A percentile compares a stretch with the other conserved stretches of the same genome.
These are phyloP conservation scores for Sclerotinia glacialis DNA, from an alignment of 2,329 filamentous ascomycete species.

Conservation along the genomic window DNA sequence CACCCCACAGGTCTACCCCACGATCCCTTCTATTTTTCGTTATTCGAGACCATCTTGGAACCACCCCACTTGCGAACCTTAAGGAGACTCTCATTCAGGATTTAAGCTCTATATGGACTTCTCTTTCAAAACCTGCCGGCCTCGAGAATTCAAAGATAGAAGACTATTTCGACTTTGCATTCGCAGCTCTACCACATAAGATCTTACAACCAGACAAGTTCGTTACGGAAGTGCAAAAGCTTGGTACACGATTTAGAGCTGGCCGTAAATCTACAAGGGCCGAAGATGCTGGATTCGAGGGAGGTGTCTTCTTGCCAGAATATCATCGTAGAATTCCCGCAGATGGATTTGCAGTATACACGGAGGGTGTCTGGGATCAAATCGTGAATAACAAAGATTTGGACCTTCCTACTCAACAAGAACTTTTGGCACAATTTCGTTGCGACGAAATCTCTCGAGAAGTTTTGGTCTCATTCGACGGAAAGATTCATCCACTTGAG, in stretches of 20 bases:
- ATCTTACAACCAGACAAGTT: conserved; percentile 94
- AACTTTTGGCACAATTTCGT: conserved; percentile 92
- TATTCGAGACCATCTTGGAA: conserved; percentile 93
- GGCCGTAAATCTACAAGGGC: conserved; percentile 70
- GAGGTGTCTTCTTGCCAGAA: conserved; percentile 84
- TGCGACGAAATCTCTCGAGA: conserved; percentile 96
- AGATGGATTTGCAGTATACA: conserved; percentile 93
- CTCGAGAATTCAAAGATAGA: conserved; percentile 87
- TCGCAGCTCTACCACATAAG: conserved; percentile 93
- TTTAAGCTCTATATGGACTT: conserved; percentile 85
- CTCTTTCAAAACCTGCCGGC: conserved; percentile 85
- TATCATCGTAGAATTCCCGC: conserved; percentile 96
- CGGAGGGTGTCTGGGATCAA: conserved; percentile 94
- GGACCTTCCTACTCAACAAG: conserved; percentile 93
- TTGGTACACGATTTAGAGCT: conserved; percentile 78
- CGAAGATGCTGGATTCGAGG: conserved; percentile 70
- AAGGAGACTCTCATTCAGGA: conserved; percentile 89
- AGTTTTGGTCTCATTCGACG: conserved; percentile 80
- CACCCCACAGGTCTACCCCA: conserved; percentile 66
- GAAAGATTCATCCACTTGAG: conserved; percentile 77
- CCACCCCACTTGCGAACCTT: conserved; percentile 84
- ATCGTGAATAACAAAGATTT: conserved; percentile 99
- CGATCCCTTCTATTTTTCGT: conserved; percentile 97
- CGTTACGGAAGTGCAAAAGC: conserved; percentile 70
- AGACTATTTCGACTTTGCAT: conserved; percentile 98